Evolutionary conservation across 257 asterid species (phyloP).

Genomic region (Prunella vulgaris): DNA sequence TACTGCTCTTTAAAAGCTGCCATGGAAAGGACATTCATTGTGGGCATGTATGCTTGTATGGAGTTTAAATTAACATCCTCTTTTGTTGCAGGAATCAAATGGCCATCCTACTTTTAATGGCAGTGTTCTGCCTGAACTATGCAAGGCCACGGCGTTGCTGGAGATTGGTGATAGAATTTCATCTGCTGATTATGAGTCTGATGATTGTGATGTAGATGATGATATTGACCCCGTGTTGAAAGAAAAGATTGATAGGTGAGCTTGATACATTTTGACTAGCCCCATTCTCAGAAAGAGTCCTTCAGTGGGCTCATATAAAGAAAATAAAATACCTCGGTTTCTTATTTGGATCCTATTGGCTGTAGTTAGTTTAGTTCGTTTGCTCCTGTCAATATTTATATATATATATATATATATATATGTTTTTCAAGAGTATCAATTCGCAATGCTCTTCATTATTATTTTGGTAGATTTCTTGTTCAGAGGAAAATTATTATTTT

Average conservation of each 20-base stretch:
- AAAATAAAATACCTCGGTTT: neutral
- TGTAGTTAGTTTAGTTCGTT: neutral
- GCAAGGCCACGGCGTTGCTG: conserved; percentile 39
- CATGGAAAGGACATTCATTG: conserved; percentile 4
- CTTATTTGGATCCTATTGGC: neutral
- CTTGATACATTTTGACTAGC: conserved; percentile 15
- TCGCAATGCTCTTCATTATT: neutral
- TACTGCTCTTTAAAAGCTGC: conserved; percentile 11
- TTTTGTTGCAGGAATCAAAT: conserved; percentile 42
- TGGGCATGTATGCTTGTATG: neutral
- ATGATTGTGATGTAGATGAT: conserved; percentile 69
- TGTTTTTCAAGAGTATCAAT: neutral
- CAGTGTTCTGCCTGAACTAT: conserved; percentile 23
- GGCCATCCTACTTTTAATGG: conserved; percentile 30
- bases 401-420: neutral
- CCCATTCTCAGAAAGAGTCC: neutral
- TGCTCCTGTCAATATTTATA: neutral
- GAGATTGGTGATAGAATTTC: conserved; percentile 35
- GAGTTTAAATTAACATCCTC: conserved; percentile 18
- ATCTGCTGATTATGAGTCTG: conserved; percentile 59
- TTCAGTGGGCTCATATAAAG: neutral
- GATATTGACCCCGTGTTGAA: conserved; percentile 80
- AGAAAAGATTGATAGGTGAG: conserved; percentile 81
- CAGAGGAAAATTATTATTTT: neutral
- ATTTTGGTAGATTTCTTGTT: neutral